Evolutionary conservation across 768 basidiomycete genomes (phyloP), one percentile per base, ranked within the genome.

Genomic region (Tephrocybe rancida): DNA sequence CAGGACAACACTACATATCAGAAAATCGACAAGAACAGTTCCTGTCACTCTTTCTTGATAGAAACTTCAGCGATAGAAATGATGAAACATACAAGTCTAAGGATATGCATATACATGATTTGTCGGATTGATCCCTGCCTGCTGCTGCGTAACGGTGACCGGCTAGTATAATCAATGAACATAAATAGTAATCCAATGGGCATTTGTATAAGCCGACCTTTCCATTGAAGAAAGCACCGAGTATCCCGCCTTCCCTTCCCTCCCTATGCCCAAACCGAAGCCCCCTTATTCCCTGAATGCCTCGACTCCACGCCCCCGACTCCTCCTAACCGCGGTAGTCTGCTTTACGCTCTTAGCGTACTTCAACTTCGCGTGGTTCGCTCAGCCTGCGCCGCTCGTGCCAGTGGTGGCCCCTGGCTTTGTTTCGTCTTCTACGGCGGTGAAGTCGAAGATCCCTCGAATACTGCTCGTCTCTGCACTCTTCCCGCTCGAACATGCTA

Each of bases 401-500:
- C 21, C 42, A 5, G 42, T 43, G 6, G 29, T 30, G 29, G 29
- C 29, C 13, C 29, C 29, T 6, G 29, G 13, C 29, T 13, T 6
- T 6, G 29, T 37, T 37, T 16, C 35, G 10, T 16, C 35, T 16
- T 37, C 35, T 9, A 37, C 11, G 10, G 10, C 35, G 5, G 10
- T 16, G 35, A 37, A 8, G 7, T 16, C 5, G 5, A 30, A 21
- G 3, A n/a, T 34, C 11, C 51, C 57, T 11, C 66, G 67, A 37
- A 72, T 82, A 55, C 73, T 84, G 13, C 74, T 84, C 42, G 83
- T 84, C 0, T 77, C 83, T 1, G 80, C 83, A 0, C 72, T 83
- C 60, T 84, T 77, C 59, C 82, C 80, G 0, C 73, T 82, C 3
- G 50, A 70, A 3, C 77, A 75, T 39, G 75, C 81, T 11, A 82